These are phyloP conservation scores for Mortierella sp. DNA, from an alignment of 371 early-diverging fungal genomes.

Conservation along the genomic window DNA sequence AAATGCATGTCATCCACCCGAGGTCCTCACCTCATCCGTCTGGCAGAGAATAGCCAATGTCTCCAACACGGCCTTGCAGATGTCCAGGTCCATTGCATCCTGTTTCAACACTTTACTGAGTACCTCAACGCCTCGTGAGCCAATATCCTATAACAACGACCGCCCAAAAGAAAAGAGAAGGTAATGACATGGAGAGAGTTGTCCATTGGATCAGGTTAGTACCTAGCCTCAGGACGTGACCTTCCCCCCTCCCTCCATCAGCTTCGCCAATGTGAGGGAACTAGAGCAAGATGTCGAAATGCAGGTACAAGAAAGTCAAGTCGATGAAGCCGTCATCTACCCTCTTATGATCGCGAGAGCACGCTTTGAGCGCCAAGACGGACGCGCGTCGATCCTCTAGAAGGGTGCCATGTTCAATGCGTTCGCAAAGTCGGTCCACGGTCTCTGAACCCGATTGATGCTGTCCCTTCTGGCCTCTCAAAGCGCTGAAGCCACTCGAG, in stretches of 20 bases:
- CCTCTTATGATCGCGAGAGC: constrained; percentile 82
- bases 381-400: constrained; percentile 92
- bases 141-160: constrained; percentile 87
- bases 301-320: constrained; percentile 23
- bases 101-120: constrained; percentile 79
- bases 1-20: too few relatives aligned
- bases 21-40: constrained; percentile 46
- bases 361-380: constrained; percentile 86
- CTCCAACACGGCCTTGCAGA: constrained; percentile 85
- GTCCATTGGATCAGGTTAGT: too few relatives aligned
- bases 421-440: constrained; percentile 87
- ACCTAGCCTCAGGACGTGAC: too few relatives aligned
- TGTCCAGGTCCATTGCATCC: constrained; percentile 85
- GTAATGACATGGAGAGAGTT: not conserved
- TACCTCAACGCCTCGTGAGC: constrained; percentile 77
- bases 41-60: constrained; percentile 85
- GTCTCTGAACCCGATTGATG: constrained; percentile 87
- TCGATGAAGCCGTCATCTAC: constrained; percentile 54
- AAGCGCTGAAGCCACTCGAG: constrained; percentile 79
- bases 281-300: not conserved
- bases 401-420: constrained; percentile 84
- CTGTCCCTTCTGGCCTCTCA: constrained; percentile 81
- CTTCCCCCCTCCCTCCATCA: too few relatives aligned
- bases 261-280: too few relatives aligned
- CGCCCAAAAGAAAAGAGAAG: not conserved